Base-by-base conservation (phyloP, 1,284 basidiomycete species). In the Ustilago vetiveriae region DNA sequence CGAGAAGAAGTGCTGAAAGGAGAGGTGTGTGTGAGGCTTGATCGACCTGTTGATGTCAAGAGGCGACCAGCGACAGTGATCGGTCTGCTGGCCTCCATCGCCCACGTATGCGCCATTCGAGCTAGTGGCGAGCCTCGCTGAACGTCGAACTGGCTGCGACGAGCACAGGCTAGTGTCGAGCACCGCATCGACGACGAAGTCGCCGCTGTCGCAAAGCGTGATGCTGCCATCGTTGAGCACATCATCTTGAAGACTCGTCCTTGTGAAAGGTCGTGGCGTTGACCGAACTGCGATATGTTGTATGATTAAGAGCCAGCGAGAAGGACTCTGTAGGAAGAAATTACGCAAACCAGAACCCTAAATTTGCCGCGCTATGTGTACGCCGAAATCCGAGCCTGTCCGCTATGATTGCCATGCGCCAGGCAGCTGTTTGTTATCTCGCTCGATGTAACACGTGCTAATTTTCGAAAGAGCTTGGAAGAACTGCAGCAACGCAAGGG, bases 71-170 rank as follows among this genome's bases (percentile, higher is more conserved):
- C 23, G 10, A 21, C 16, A 3, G 17, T 30, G 9, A 33, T 11
- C 11, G 49, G 37, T 30, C 49, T 33, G n/a, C 27, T 35, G 1
- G 53, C 49, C 38, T 68, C 65, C 8, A 53, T 40, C 23, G 65
- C 62, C 67, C 67, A 70, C 29, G 52, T 49, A 33, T 70, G 67
- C 22, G 67, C 67, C 38, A 65, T 59, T 30, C 52, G 47, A n/a
- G 51, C 35, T 14, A 70, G 40, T 33, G 57, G 55, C 26, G 67
- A 65, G 17, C 41, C 22, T n/a, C 40, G 42, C 35, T 33, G 39
- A 9, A 43, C 27, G n/a, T 22, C 23, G n/a, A 48, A 4, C 4
- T 46, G n/a, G 22, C 17, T 30, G 11, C 41, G 46, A 8, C 46
- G 41, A 30, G 50, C 16, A 27, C 50, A 54, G 3, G 40, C 23